phyloP scores from a whole-genome alignment of 2,329 filamentous ascomycete species.

The Alternaria ethzedia region DNA sequence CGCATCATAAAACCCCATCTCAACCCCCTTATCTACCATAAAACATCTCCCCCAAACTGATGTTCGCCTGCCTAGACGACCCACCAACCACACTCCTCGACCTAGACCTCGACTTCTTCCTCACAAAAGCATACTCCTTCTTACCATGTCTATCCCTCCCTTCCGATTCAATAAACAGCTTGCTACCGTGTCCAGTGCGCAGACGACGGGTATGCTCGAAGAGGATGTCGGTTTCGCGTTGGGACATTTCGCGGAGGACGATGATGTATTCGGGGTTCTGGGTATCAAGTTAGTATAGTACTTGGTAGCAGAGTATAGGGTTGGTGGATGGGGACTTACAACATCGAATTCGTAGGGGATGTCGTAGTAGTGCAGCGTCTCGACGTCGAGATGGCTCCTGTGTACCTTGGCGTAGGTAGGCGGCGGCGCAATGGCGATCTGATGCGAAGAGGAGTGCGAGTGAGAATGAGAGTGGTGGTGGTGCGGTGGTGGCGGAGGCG shows the following conservation, averaged over 20 bases:
- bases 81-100: constrained; percentile 40
- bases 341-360: constrained; percentile 57
- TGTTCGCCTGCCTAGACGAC: constrained; percentile 34
- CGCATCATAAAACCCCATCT: too few relatives aligned
- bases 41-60: constrained; percentile 44
- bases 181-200: constrained; percentile 37
- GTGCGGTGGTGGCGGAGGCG: not conserved
- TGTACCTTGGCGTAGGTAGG: constrained; percentile 58
- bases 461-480: constrained; percentile 1
- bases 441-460: not conserved
- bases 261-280: constrained; percentile 57
- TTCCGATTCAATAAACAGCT: constrained; percentile 53
- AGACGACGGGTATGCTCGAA: constrained; percentile 59
- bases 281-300: constrained; percentile 3
- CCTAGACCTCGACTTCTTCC: constrained; percentile 38
- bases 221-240: constrained; percentile 56
- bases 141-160: constrained; percentile 44
- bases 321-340: constrained; percentile 44
- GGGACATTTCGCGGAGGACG: constrained; percentile 57
- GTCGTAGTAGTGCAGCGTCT: constrained; percentile 57
- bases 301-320: not conserved
- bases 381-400: constrained; percentile 53
- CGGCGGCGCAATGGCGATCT: constrained; percentile 28
- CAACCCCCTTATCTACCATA: too few relatives aligned
- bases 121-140: constrained; percentile 56